phyloP scores from a whole-genome alignment of 202 grass and related monocot species.

The Carex sylvatica region DNA sequence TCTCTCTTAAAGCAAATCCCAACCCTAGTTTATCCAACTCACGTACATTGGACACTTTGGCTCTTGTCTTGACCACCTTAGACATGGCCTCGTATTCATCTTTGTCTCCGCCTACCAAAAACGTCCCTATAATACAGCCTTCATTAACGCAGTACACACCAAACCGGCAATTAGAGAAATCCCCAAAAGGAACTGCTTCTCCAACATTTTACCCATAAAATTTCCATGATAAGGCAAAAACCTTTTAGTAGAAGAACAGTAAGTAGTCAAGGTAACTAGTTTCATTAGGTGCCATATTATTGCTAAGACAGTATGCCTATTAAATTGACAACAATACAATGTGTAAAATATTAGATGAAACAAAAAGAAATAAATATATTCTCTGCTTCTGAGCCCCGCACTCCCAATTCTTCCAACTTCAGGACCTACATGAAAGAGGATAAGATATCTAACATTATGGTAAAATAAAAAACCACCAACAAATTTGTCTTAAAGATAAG shows the following conservation, averaged over 20 bases:
- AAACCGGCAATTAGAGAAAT: constrained; percentile 52
- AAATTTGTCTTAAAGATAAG: not conserved
- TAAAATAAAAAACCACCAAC: not conserved
- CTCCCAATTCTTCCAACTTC: constrained; percentile 90
- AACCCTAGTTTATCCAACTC: constrained; percentile 64
- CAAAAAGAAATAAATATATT: constrained; percentile 32
- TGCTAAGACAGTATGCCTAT: constrained; percentile 73
- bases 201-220: constrained; percentile 92
- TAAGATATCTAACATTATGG: not conserved
- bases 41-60: constrained; percentile 35
- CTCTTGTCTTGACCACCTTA: constrained; percentile 38
- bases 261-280: constrained; percentile 67
- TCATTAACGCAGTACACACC: constrained; percentile 84
- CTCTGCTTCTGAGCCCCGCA: constrained; percentile 58
- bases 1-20: constrained; percentile 54
- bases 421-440: constrained; percentile 46
- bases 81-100: constrained; percentile 74
- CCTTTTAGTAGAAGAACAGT: constrained; percentile 95
- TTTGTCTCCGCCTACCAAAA: constrained; percentile 69
- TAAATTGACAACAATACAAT: not conserved
- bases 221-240: constrained; percentile 88
- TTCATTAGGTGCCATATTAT: constrained; percentile 62
- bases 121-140: constrained; percentile 50
- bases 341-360: not conserved
- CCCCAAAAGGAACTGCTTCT: constrained; percentile 67